Conservation (phyloP, 108 stramenopile species). For the Cylindrotheca closterium region DNA sequence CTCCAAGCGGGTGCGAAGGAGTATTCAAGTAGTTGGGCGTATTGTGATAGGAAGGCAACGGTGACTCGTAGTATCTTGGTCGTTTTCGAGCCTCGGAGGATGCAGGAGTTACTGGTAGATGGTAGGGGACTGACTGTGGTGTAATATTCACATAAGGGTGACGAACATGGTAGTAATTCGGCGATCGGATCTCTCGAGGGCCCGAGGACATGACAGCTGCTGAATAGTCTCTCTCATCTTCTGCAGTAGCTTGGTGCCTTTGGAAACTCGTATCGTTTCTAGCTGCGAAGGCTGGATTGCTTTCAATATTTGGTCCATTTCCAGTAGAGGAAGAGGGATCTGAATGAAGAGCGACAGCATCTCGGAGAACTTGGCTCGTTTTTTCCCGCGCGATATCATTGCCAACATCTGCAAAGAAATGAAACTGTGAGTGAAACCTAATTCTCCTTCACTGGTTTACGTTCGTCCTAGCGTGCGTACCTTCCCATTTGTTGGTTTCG, state of each 20-base stretch:
- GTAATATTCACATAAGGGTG: neutral
- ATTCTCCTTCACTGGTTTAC: too few relatives aligned
- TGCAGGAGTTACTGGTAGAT: constrained; percentile 12
- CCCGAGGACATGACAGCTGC: neutral
- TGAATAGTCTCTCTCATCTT: neutral
- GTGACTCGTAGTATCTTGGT: constrained; percentile 4
- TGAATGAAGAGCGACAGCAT: constrained; percentile 49
- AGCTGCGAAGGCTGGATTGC: neutral
- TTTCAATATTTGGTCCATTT: neutral
- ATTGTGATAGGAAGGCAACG: neutral
- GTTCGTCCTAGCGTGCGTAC: too few relatives aligned
- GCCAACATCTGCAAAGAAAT: constrained; percentile 39
- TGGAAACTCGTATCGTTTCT: neutral
- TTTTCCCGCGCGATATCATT: constrained; percentile 73
- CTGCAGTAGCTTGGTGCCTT: neutral
- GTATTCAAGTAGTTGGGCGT: neutral
- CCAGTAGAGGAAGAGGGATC: neutral
- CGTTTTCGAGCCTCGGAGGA: constrained; percentile 1
- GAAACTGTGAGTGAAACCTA: too few relatives aligned
- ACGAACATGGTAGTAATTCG: constrained; percentile 1
- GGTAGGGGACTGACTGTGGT: neutral
- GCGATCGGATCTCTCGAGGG: neutral
- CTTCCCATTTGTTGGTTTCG: constrained; percentile 40
- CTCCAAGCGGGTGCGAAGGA: neutral
- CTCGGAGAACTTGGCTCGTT: constrained; percentile 72